Evolutionary conservation across 805 yeast species (phyloP).

Genomic region (Saturnispora silvae): DNA sequence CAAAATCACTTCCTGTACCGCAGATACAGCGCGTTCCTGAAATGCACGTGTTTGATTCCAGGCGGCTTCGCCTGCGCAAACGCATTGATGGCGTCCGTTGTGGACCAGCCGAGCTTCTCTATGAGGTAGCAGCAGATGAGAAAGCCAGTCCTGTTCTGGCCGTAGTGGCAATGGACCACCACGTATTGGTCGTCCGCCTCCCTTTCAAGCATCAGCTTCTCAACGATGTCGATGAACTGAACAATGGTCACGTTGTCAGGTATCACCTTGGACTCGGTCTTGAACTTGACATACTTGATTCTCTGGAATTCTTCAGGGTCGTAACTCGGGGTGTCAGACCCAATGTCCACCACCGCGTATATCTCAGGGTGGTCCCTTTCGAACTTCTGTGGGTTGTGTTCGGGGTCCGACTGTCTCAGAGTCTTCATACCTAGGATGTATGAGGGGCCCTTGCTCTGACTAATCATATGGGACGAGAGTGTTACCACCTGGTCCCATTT

Average conservation of each 20-base stretch:
- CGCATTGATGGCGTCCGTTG: conserved; percentile 51
- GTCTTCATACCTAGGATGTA: conserved; percentile 68
- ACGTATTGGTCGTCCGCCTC: conserved; percentile 27
- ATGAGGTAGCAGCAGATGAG: conserved; percentile 59
- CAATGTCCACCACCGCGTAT: conserved; percentile 55
- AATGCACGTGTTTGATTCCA: conserved; percentile 71
- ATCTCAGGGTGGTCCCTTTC: conserved; percentile 43
- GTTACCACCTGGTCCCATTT: conserved; percentile 55
- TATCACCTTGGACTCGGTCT: conserved; percentile 69
- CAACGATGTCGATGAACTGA: conserved; percentile 43
- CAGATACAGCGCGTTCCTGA: conserved; percentile 60
- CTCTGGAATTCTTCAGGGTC: conserved; percentile 45
- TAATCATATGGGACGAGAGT: conserved; percentile 35
- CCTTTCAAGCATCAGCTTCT: conserved; percentile 28
- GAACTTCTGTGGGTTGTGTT: conserved; percentile 47
- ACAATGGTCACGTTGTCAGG: conserved; percentile 54
- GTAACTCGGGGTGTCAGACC: conserved; percentile 62
- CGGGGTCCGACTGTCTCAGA: conserved; percentile 48
- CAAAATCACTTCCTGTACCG: too few relatives aligned
- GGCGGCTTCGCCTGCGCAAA: conserved; percentile 51
- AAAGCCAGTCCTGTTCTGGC: conserved; percentile 71
- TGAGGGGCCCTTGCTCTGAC: conserved; percentile 26
- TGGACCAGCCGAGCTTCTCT: conserved; percentile 48
- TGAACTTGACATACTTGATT: conserved; percentile 56
- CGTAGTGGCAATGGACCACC: conserved; percentile 74